A percentile compares a stretch with the other conserved stretches of the same genome.
Conservation (phyloP, 441 rosid genomes). For the Sinapis alba region DNA sequence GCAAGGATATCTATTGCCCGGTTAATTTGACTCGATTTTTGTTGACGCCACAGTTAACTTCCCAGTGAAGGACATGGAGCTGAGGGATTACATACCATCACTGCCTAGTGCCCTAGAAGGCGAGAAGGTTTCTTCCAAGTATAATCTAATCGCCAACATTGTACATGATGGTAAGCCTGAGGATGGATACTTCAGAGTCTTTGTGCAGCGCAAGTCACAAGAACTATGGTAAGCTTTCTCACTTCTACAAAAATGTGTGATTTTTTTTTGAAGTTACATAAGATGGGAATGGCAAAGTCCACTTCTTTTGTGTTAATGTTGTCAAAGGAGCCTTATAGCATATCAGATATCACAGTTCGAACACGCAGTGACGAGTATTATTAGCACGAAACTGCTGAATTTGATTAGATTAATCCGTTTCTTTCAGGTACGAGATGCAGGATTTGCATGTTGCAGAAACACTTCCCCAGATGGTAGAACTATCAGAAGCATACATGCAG, state of each 20-base stretch:
- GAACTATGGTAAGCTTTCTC: constrained; percentile 69
- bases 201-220: constrained; percentile 94
- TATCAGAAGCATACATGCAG: constrained; percentile 95
- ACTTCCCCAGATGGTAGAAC: constrained; percentile 94
- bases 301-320: neutral
- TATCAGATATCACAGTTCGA: neutral
- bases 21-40: constrained; percentile 22
- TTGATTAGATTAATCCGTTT: neutral
- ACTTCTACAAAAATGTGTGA: neutral
- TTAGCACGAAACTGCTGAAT: neutral
- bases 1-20: neutral
- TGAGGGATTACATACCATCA: constrained; percentile 94
- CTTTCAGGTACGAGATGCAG: constrained; percentile 94
- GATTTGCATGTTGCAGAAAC: constrained; percentile 94
- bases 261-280: neutral
- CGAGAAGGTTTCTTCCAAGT: constrained; percentile 65
- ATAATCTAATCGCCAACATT: constrained; percentile 85
- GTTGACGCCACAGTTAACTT: constrained; percentile 68
- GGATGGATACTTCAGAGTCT: constrained; percentile 84
- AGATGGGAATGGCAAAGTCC: neutral
- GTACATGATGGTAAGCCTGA: constrained; percentile 97
- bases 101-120: constrained; percentile 68
- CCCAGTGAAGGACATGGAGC: constrained; percentile 92
- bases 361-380: neutral
- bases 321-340: neutral